phyloP scores from a whole-genome alignment of 805 yeast genomes.

The Wickerhamiella cacticola region DNA sequence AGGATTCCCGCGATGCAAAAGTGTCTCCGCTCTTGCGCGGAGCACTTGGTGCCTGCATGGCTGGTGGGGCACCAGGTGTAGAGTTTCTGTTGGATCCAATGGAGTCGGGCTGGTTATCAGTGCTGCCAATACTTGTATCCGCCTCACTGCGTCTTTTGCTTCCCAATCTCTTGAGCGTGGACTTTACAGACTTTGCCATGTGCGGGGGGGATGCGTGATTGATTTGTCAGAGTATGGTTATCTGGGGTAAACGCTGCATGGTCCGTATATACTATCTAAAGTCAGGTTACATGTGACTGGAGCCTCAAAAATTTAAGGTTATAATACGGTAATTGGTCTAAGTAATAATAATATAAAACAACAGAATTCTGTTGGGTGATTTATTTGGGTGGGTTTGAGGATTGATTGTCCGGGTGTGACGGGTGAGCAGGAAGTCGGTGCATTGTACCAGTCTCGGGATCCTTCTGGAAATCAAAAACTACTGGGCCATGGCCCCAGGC shows the following conservation, averaged over 20 bases:
- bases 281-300: background rate
- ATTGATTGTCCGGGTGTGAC: background rate
- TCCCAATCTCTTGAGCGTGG: slow-evolving; percentile 1
- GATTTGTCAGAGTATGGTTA: background rate
- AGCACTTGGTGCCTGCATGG: background rate
- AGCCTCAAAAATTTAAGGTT: no score
- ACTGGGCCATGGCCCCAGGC: slow-evolving; percentile 1
- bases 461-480: background rate
- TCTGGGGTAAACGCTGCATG: background rate
- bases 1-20: background rate
- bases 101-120: background rate
- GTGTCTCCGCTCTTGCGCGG: background rate
- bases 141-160: background rate
- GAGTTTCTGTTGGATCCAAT: background rate
- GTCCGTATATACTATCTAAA: background rate
- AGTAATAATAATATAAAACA: no score
- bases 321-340: no score
- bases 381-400: no score
- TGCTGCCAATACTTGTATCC: background rate
- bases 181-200: background rate
- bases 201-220: background rate
- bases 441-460: background rate
- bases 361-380: no score
- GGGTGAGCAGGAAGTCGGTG: background rate
- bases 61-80: background rate